Evolutionary conservation across 2,329 filamentous ascomycete genomes (phyloP).

Genomic region (Colletotrichum magnum): DNA sequence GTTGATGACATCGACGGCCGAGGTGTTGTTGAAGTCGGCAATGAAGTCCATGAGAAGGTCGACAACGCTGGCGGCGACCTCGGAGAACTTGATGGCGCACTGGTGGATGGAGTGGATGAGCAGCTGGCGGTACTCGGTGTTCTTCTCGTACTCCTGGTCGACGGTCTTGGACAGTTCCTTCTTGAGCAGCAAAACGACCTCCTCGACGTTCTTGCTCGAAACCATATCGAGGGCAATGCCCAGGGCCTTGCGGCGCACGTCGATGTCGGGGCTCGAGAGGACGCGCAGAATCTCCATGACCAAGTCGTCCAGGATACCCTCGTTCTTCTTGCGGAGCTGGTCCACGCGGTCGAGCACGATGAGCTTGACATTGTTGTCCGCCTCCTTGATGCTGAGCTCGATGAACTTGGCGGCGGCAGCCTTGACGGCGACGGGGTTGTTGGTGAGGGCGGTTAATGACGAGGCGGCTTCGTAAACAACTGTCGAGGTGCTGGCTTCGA

Average conservation of each 20-base stretch:
- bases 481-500: slow-evolving; percentile 93
- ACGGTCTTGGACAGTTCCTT: slow-evolving; percentile 98
- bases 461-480: slow-evolving; percentile 98
- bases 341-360: slow-evolving; percentile 97
- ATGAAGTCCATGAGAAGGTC: slow-evolving; percentile 99
- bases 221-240: slow-evolving; percentile 96
- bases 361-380: slow-evolving; percentile 99
- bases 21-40: slow-evolving; percentile 96
- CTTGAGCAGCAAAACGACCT: slow-evolving; percentile 95
- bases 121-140: slow-evolving; percentile 92
- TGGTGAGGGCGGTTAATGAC: slow-evolving; percentile 92
- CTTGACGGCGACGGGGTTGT: slow-evolving; percentile 97
- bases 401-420: slow-evolving; percentile 97
- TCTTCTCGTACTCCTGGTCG: slow-evolving; percentile 99
- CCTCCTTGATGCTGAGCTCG: slow-evolving; percentile 95
- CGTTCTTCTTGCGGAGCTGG: slow-evolving; percentile 87
- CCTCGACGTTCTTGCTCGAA: slow-evolving; percentile 98
- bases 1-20: slow-evolving; percentile 96
- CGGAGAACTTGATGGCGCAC: slow-evolving; percentile 98
- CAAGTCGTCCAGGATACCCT: slow-evolving; percentile 91
- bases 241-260: slow-evolving; percentile 93
- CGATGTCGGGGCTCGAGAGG: slow-evolving; percentile 94
- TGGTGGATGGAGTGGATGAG: slow-evolving; percentile 98
- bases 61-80: slow-evolving; percentile 96
- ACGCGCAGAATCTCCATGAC: slow-evolving; percentile 98